Percentiles rank a stretch among this genome's conserved stretches.
These are phyloP conservation scores for Orbilia brochopaga DNA, from an alignment of 2,329 filamentous ascomycete species.

Conservation along the genomic window DNA sequence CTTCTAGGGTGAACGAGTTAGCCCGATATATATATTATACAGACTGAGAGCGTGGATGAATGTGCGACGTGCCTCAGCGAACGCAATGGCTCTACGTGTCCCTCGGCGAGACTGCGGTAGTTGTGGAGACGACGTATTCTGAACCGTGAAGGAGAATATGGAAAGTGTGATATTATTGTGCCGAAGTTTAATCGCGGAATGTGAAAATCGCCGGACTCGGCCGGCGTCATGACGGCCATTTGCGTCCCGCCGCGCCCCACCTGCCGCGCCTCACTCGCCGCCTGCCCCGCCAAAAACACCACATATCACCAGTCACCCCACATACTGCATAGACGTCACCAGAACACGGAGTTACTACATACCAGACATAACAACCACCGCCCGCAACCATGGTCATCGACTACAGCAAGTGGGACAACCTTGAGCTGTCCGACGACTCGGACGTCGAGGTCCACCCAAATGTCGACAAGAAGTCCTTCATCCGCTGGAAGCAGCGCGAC, in stretches of 20 bases:
- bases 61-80: no score
- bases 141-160: no score
- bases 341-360: no score
- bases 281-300: no score
- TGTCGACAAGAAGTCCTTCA: conserved; percentile 97
- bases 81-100: no score
- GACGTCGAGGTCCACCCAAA: conserved; percentile 99
- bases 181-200: no score
- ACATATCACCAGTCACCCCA: no score
- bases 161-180: no score
- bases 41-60: no score
- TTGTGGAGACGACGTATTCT: no score
- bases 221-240: not conserved
- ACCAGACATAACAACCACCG: not conserved
- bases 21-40: not conserved
- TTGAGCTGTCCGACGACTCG: conserved; percentile 97
- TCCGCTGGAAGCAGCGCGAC: conserved; percentile 95
- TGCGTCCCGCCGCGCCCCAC: conserved; percentile 34
- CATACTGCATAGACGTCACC: no score
- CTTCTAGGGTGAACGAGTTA: not conserved
- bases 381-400: conserved; percentile 59
- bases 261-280: not conserved
- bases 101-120: no score
- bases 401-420: conserved; percentile 57
- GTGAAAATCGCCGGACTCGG: conserved; percentile 5